phyloP scores from a whole-genome alignment of 257 asterid genomes.

The Solanum pinnatisectum region DNA sequence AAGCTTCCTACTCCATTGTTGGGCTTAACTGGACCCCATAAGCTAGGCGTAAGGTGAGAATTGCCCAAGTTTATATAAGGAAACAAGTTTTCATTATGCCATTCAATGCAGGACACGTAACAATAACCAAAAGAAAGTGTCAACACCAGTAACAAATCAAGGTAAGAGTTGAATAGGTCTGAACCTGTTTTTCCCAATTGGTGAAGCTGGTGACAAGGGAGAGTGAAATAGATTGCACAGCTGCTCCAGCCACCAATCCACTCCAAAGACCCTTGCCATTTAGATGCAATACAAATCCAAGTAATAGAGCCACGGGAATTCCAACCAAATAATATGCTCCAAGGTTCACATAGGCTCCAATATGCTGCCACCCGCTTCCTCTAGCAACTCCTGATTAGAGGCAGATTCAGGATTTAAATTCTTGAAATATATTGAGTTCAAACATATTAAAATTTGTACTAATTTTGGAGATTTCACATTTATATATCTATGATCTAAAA shows the following conservation, averaged over 20 bases:
- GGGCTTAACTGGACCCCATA: background rate
- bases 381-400: constrained; percentile 47
- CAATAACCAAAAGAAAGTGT: background rate
- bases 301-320: constrained; percentile 50
- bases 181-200: constrained; percentile 71
- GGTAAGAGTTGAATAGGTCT: background rate
- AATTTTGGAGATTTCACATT: background rate
- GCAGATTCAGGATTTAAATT: background rate
- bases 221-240: constrained; percentile 40
- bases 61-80: background rate
- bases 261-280: constrained; percentile 64
- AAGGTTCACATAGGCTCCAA: constrained; percentile 72
- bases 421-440: background rate
- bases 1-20: background rate
- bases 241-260: constrained; percentile 61
- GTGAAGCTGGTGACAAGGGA: constrained; percentile 43
- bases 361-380: constrained; percentile 85
- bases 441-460: background rate
- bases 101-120: too few relatives aligned
- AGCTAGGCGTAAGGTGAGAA: background rate
- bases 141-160: background rate
- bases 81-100: background rate
- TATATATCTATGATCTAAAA: background rate
- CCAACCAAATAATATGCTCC: constrained; percentile 54
- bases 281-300: constrained; percentile 51